Evolutionary conservation across 768 basidiomycete species (phyloP).

Genomic region (Paxillus rubicundulus): DNA sequence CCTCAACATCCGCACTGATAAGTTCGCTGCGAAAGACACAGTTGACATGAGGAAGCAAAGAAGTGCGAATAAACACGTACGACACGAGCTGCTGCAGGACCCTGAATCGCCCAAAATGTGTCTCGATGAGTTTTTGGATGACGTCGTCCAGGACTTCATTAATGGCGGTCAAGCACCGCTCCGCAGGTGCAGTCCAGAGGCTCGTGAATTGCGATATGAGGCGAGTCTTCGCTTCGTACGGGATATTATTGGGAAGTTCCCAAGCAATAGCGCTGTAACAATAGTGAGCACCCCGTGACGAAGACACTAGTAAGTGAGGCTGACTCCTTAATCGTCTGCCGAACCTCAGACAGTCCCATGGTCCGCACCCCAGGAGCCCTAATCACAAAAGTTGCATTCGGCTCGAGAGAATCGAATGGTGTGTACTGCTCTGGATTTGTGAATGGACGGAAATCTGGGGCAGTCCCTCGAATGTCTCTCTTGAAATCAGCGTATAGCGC

Average conservation of each 20-base stretch:
- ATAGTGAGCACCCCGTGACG: neutral
- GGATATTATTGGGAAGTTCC: constrained; percentile 43
- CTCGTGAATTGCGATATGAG: constrained; percentile 36
- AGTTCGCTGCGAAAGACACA: constrained; percentile 21
- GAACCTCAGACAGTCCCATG: constrained; percentile 35
- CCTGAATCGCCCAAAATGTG: constrained; percentile 42
- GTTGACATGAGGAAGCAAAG: neutral
- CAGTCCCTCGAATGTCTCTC: constrained; percentile 34
- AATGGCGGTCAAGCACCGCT: constrained; percentile 34
- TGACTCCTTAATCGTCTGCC: constrained; percentile 35
- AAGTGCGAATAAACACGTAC: constrained; percentile 24
- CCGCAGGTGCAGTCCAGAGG: constrained; percentile 37
- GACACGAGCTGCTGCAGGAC: constrained; percentile 33
- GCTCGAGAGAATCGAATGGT: constrained; percentile 13
- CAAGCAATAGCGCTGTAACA: constrained; percentile 37
- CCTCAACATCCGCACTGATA: constrained; percentile 29
- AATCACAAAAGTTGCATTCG: neutral
- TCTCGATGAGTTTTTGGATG: constrained; percentile 26
- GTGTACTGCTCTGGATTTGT: constrained; percentile 4
- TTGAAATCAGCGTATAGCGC: constrained; percentile 34
- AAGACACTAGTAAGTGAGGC: constrained; percentile 3
- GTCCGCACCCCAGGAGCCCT: constrained; percentile 6
- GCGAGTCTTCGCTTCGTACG: constrained; percentile 38
- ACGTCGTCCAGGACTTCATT: constrained; percentile 30
- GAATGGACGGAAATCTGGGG: constrained; percentile 43